These are phyloP conservation scores for Begonia peltatifolia DNA, from an alignment of 306 rosid genomes.

Conservation along the genomic window DNA sequence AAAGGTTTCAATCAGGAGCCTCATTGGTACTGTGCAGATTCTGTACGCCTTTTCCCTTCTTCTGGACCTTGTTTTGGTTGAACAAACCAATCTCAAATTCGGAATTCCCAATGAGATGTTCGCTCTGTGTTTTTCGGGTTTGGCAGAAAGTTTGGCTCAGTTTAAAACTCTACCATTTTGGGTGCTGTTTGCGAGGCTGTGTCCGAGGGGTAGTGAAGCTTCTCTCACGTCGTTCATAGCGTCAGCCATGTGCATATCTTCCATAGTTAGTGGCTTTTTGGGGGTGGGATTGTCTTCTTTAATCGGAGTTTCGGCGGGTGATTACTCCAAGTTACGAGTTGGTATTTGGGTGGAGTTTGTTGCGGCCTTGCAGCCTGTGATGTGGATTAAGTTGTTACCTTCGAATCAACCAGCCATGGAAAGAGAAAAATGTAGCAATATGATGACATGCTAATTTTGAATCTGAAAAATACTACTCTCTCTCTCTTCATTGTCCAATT, in stretches of 20 bases:
- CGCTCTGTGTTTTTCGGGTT: constrained; percentile 60
- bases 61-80: constrained; percentile 61
- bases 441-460: too few relatives aligned
- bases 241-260: constrained; percentile 53
- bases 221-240: constrained; percentile 81
- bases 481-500: too few relatives aligned
- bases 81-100: constrained; percentile 41
- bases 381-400: constrained; percentile 41
- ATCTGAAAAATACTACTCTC: too few relatives aligned
- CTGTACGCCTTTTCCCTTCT: constrained; percentile 56
- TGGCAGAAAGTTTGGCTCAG: constrained; percentile 66
- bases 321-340: constrained; percentile 49
- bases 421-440: constrained; percentile 7
- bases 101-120: constrained; percentile 60
- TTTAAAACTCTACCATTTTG: constrained; percentile 77
- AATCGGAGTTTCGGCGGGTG: constrained; percentile 44
- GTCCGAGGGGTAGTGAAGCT: constrained; percentile 86
- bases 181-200: constrained; percentile 43
- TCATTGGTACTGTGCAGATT: constrained; percentile 43
- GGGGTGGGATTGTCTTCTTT: constrained; percentile 69
- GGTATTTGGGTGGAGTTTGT: constrained; percentile 56
- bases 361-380: constrained; percentile 53
- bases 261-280: constrained; percentile 51
- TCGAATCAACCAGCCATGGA: constrained; percentile 15
- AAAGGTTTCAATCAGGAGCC: constrained; percentile 40